Conservation (phyloP, 2,329 filamentous ascomycete genomes). For the Alternaria sp. region DNA sequence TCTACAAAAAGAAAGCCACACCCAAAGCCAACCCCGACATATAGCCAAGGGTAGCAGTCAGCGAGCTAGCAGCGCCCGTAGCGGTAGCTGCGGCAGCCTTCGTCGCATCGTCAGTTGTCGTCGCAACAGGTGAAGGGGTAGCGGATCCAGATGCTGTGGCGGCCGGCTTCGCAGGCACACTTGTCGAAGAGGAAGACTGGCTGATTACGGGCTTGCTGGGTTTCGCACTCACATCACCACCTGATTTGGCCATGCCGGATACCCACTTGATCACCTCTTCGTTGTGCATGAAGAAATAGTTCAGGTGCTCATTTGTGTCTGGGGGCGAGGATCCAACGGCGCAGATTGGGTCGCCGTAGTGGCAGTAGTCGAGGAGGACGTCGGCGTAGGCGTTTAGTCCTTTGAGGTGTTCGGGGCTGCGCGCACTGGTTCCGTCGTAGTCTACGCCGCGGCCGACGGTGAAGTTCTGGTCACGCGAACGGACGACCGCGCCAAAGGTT, state of each 20-base stretch:
- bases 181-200: constrained; percentile 1
- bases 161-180: constrained; percentile 5
- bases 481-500: constrained; percentile 34
- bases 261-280: constrained; percentile 29
- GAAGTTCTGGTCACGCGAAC: constrained; percentile 30
- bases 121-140: not conserved
- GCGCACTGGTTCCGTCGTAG: constrained; percentile 29
- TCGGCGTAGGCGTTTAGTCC: constrained; percentile 23
- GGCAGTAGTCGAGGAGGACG: constrained; percentile 68
- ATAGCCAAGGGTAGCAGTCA: constrained; percentile 2
- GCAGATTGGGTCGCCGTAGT: constrained; percentile 67
- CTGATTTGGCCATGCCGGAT: constrained; percentile 20
- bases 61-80: constrained; percentile 1
- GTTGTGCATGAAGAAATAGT: constrained; percentile 56
- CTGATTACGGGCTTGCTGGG: constrained; percentile 10
- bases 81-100: constrained; percentile 12
- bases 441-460: constrained; percentile 29
- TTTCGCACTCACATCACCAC: constrained; percentile 17
- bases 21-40: not conserved
- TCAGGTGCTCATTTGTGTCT: constrained; percentile 62
- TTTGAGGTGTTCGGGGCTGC: constrained; percentile 23
- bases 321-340: constrained; percentile 60
- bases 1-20: constrained; percentile 1
- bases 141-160: not conserved
- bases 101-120: constrained; percentile 13